A percentile compares a stretch with the other conserved stretches of the same genome.
phyloP scores from a whole-genome alignment of 2,329 filamentous ascomycete genomes.

The Cladophialophora psammophila region DNA sequence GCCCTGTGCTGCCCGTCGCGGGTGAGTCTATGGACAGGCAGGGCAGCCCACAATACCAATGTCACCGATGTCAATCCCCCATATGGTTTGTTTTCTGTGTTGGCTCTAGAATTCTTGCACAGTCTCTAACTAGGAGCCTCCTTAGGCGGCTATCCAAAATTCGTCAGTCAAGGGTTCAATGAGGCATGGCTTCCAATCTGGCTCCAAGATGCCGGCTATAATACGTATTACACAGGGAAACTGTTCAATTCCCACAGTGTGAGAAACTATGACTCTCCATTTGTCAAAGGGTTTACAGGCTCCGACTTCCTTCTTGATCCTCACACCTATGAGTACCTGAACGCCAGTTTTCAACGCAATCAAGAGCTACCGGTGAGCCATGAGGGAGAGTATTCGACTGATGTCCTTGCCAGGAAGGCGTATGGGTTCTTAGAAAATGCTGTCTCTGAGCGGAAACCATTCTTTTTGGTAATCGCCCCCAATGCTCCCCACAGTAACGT shows the following conservation, averaged over 20 bases:
- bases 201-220: slow-evolving; percentile 60
- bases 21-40: slow-evolving; percentile 70
- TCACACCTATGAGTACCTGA: slow-evolving; percentile 71
- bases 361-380: slow-evolving; percentile 61
- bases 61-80: slow-evolving; percentile 65
- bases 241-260: slow-evolving; percentile 61
- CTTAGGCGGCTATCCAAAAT: slow-evolving; percentile 57
- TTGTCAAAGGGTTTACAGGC: slow-evolving; percentile 48
- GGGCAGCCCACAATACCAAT: slow-evolving; percentile 73
- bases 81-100: slow-evolving; percentile 30
- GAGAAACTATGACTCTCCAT: slow-evolving; percentile 56
- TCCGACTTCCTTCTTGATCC: slow-evolving; percentile 56
- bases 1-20: slow-evolving; percentile 73
- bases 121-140: background rate
- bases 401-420: slow-evolving; percentile 67
- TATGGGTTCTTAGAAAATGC: slow-evolving; percentile 69
- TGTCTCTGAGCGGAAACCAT: slow-evolving; percentile 61
- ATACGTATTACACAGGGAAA: slow-evolving; percentile 64
- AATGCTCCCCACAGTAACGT: slow-evolving; percentile 71
- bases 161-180: slow-evolving; percentile 59
- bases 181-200: slow-evolving; percentile 60
- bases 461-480: slow-evolving; percentile 72
- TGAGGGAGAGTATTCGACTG: slow-evolving; percentile 63
- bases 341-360: slow-evolving; percentile 69
- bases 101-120: background rate